These are phyloP conservation scores for Saposhnikovia divaricata DNA, from an alignment of 129 eudicot genomes.

Conservation along the genomic window DNA sequence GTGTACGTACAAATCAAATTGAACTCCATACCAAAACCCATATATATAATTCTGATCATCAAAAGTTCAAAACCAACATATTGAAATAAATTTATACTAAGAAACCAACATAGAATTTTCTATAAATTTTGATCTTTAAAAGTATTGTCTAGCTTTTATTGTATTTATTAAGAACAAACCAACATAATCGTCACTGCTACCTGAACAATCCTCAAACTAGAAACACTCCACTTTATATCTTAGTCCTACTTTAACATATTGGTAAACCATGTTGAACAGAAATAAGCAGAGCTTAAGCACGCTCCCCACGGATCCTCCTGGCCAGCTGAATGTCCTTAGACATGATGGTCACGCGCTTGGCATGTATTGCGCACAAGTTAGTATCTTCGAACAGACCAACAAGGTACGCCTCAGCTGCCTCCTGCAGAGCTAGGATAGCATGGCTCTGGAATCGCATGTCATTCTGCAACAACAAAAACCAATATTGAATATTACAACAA, in stretches of 20 bases:
- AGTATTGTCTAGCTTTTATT: no score
- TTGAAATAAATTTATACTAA: no score
- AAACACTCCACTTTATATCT: no score
- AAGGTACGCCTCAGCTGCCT: not conserved
- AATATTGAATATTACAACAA: no score
- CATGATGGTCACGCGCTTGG: not conserved
- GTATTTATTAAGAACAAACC: no score
- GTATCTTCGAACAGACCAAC: not conserved
- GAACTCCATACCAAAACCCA: no score
- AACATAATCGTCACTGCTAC: not conserved
- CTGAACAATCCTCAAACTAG: not conserved
- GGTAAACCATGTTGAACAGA: not conserved
- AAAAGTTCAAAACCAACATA: no score
- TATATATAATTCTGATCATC: no score
- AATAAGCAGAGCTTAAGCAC: not conserved
- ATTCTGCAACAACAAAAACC: not conserved
- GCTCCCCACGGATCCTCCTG: not conserved
- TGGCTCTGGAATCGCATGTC: not conserved
- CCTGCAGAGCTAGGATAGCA: not conserved
- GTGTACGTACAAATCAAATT: no score
- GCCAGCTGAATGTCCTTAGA: not conserved
- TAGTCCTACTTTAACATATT: not conserved
- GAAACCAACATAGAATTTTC: no score
- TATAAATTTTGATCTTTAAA: no score
- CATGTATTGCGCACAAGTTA: not conserved